Base-by-base conservation (phyloP, 805 yeast genomes). In the Crinitomyces ghanaensis region DNA sequence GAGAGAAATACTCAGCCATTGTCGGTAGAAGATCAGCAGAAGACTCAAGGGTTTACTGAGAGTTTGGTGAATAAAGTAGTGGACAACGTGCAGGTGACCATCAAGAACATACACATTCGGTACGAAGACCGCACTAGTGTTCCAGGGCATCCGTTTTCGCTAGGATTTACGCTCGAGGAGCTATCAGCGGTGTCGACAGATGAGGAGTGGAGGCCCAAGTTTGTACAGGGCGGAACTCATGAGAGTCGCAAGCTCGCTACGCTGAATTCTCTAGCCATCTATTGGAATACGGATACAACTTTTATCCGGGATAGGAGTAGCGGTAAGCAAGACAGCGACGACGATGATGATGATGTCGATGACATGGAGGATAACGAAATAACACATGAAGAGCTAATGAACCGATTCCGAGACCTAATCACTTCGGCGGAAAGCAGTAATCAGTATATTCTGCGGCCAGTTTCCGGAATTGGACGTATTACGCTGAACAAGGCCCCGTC, bases 161-260 rank as follows among this genome's bases (percentile, higher is more conserved):
- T 85, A 24, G 99, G 99, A 3, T 46, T 84, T 12, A 78, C 93
- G 0, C 65, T 91, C 31, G 70, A 72, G 26, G 97, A 91, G 57
- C 63, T 91, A 26, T 83, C 95, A 0, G 97, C 95, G 0, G 80
- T 85, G 0, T 83, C 95, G 1, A 77, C 97, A 0, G 86, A 88
- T 54, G 76, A 69, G 19, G 59, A 69, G 22, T 91, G 97, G 97
- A 58, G 66, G 15, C 91, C 93, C 2, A 77, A 78, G 13, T 88
- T 88, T 53, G 78, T 91, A 19, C 71, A 88, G 2, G 74, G 77
- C 18, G 65, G 79, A 3, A 72, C 74, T 19, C 51, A 64, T 12
- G 63, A 77, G 29, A 74, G 96, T 0, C 71, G 82, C 44, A 91
- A 91, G 51, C 60, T 88, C 29, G 59, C 86, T 25, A 77, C 82